These are phyloP conservation scores for Agaricus subrufescens DNA, from an alignment of 768 basidiomycete species.

Conservation along the genomic window DNA sequence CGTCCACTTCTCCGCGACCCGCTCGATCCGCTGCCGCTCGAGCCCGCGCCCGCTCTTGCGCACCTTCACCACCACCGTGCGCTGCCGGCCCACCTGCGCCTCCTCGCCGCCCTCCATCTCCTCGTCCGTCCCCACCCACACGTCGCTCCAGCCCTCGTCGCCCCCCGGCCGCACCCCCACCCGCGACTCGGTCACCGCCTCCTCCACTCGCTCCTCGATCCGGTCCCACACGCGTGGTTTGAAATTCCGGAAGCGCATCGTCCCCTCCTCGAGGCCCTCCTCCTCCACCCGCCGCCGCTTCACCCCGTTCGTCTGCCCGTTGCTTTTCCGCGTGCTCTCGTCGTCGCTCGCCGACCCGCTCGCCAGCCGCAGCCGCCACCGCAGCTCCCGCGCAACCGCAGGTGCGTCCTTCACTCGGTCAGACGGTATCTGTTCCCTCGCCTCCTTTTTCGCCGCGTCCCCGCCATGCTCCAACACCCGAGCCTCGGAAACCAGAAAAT, in stretches of 20 bases:
- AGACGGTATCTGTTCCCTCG: conserved; percentile 73
- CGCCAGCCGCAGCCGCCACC: conserved; percentile 73
- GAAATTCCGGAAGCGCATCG: conserved; percentile 56
- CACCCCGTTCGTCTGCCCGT: conserved; percentile 21
- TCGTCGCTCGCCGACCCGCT: conserved; percentile 65
- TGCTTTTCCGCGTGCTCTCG: conserved; percentile 35
- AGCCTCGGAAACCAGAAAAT: conserved; percentile 77
- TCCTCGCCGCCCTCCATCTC: conserved; percentile 29
- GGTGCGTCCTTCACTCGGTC: conserved; percentile 82
- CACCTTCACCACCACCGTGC: conserved; percentile 52
- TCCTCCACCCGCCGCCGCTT: conserved; percentile 41
- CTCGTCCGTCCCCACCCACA: conserved; percentile 3
- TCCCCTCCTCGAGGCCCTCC: conserved; percentile 22
- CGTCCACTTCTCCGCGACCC: conserved; percentile 62
- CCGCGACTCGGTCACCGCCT: conserved; percentile 1
- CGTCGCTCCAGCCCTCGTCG: conserved; percentile 16
- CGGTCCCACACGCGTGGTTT: conserved; percentile 64
- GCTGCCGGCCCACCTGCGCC: conserved; percentile 16
- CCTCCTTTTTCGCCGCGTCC: conserved; percentile 70
- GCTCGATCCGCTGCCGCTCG: conserved; percentile 70
- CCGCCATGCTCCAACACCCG: conserved; percentile 65
- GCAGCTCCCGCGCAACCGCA: conserved; percentile 76
- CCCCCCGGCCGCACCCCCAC: not conserved
- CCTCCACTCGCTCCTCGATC: conserved; percentile 22
- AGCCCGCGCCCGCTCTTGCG: conserved; percentile 50